Evolutionary conservation across 1,284 basidiomycete genomes (phyloP).

Genomic region (Rhizoctonia solani): DNA sequence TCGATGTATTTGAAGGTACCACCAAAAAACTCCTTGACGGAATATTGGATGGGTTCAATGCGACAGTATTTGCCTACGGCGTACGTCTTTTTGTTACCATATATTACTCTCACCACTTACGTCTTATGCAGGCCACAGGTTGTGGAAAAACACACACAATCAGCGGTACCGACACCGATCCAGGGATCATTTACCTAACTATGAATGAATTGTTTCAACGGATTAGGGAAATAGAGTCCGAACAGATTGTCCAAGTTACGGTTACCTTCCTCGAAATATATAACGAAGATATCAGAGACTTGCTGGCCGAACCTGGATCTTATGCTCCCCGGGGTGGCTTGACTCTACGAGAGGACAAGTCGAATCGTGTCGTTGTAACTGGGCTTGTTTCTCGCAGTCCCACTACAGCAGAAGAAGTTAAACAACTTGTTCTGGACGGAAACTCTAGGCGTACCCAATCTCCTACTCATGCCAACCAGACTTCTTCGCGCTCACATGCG

Average conservation of each 20-base stretch:
- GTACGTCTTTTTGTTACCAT: constrained; percentile 57
- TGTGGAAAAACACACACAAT: constrained; percentile 99
- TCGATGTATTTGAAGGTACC: constrained; percentile 84
- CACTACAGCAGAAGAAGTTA: constrained; percentile 84
- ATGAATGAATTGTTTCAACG: constrained; percentile 94
- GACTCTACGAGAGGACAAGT: constrained; percentile 88
- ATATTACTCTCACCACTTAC: constrained; percentile 39
- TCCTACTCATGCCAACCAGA: constrained; percentile 91
- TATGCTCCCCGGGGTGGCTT: constrained; percentile 77
- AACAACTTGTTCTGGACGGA: constrained; percentile 85
- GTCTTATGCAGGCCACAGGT: constrained; percentile 79
- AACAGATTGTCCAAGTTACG: constrained; percentile 81
- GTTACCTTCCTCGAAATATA: constrained; percentile 97
- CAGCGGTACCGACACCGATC: constrained; percentile 82
- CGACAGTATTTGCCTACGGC: constrained; percentile 96
- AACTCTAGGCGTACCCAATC: constrained; percentile 88
- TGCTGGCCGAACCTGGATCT: constrained; percentile 75
- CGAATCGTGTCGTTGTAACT: constrained; percentile 76
- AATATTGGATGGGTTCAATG: constrained; percentile 91
- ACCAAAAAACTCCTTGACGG: constrained; percentile 81
- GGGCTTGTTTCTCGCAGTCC: constrained; percentile 82
- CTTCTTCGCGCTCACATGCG: constrained; percentile 93
- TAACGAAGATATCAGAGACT: constrained; percentile 97
- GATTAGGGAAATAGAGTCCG: constrained; percentile 81
- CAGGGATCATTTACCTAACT: constrained; percentile 93